phyloP scores from a whole-genome alignment of 768 basidiomycete genomes.

The Tulasnella sp. region DNA sequence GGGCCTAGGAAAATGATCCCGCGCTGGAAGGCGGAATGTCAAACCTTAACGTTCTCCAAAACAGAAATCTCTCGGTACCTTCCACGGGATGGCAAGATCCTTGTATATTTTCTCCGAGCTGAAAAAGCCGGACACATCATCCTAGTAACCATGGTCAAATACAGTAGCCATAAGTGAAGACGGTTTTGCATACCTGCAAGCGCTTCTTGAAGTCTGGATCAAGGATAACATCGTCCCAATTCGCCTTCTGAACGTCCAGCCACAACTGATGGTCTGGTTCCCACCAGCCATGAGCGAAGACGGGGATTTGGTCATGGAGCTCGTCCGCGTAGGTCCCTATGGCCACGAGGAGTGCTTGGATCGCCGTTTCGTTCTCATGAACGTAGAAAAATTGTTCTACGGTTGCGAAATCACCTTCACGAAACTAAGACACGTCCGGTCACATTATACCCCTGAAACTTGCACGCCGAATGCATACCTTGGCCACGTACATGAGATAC shows the following conservation, averaged over 20 bases:
- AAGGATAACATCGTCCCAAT: constrained; percentile 66
- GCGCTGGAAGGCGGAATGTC: constrained; percentile 35
- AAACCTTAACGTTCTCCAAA: neutral
- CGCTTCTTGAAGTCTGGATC: constrained; percentile 53
- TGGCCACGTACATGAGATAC: constrained; percentile 41
- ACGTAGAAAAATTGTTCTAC: constrained; percentile 7
- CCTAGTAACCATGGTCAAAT: constrained; percentile 21
- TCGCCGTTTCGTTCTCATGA: constrained; percentile 33
- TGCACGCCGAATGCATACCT: constrained; percentile 30
- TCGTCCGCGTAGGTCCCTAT: constrained; percentile 41
- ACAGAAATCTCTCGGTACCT: constrained; percentile 35
- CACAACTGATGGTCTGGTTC: constrained; percentile 48
- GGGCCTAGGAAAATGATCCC: constrained; percentile 75
- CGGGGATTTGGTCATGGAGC: constrained; percentile 60
- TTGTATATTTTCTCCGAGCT: constrained; percentile 61
- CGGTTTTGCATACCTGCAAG: constrained; percentile 30
- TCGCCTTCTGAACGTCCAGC: constrained; percentile 46
- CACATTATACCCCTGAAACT: neutral
- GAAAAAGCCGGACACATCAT: constrained; percentile 73
- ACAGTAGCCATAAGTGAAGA: neutral
- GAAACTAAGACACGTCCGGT: neutral
- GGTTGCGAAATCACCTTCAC: neutral
- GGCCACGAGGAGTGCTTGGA: constrained; percentile 40
- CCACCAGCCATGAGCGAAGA: constrained; percentile 65
- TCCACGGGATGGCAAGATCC: constrained; percentile 70